Percentiles rank a stretch among this genome's conserved stretches.
These are phyloP conservation scores for Neocucurbitaria cava DNA, from an alignment of 2,329 filamentous ascomycete species.

Conservation along the genomic window DNA sequence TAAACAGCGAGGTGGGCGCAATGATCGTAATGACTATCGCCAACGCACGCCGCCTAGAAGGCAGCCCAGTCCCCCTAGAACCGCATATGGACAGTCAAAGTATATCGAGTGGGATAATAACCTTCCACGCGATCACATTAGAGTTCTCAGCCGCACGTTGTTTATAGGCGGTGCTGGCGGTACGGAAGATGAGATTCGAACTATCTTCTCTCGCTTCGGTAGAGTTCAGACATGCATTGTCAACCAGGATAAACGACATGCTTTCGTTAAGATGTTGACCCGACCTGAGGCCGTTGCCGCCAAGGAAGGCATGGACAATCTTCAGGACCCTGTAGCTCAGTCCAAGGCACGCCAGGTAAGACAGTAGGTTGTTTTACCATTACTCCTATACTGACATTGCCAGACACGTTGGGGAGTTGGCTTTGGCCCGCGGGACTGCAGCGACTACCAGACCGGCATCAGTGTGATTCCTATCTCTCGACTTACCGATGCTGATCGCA, in stretches of 20 bases:
- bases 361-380: not conserved
- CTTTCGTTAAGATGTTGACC: conserved; percentile 98
- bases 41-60: conserved; percentile 82
- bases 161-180: conserved; percentile 88
- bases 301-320: conserved; percentile 86
- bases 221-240: conserved; percentile 97
- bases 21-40: conserved; percentile 71
- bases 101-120: conserved; percentile 80
- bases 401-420: conserved; percentile 97
- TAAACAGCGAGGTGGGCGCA: conserved; percentile 50
- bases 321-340: conserved; percentile 73
- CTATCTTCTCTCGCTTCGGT: conserved; percentile 81
- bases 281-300: conserved; percentile 83
- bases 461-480: conserved; percentile 92
- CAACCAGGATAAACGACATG: conserved; percentile 96
- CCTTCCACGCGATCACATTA: conserved; percentile 77
- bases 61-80: conserved; percentile 60
- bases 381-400: conserved; percentile 25
- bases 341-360: conserved; percentile 61
- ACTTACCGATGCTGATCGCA: conserved; percentile 93
- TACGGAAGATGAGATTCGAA: conserved; percentile 81
- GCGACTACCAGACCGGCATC: conserved; percentile 90
- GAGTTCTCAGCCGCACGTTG: conserved; percentile 88
- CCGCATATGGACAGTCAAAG: conserved; percentile 60
- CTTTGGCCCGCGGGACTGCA: conserved; percentile 95